Evolutionary conservation across 176 grass and related monocot genomes (phyloP).

Genomic region (Cenchrus americanus): DNA sequence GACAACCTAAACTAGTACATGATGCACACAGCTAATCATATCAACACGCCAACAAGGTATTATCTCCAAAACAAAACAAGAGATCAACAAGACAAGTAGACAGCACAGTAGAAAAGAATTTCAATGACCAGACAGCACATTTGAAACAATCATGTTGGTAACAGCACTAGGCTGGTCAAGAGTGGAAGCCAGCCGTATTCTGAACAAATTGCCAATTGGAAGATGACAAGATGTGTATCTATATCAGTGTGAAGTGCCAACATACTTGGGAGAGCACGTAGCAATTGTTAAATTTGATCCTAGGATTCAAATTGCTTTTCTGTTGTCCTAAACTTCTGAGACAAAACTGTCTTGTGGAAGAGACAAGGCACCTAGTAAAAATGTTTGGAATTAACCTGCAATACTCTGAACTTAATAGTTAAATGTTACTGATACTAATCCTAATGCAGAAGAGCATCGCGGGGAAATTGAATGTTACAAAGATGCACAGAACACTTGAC

Average conservation of each 20-base stretch:
- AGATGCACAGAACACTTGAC: too few species aligned
- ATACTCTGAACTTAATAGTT: too few species aligned
- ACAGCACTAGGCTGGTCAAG: neutral
- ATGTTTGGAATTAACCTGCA: too few species aligned
- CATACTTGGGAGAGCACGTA: neutral
- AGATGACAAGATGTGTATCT: neutral
- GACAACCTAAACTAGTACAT: neutral
- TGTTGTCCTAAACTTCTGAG: too few species aligned
- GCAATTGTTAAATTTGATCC: neutral
- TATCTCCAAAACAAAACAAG: neutral
- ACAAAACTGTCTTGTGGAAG: too few species aligned
- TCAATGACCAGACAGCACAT: neutral
- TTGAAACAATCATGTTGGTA: neutral
- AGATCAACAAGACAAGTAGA: neutral
- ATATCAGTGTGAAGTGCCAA: neutral
- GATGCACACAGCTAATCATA: neutral
- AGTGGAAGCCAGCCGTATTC: neutral
- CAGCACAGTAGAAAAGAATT: neutral
- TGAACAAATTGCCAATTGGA: neutral
- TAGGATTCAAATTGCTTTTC: too few species aligned
- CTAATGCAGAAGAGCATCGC: too few species aligned
- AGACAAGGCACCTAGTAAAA: too few species aligned
- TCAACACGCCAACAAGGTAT: neutral
- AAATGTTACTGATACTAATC: too few species aligned
- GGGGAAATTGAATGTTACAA: too few species aligned